phyloP scores from a whole-genome alignment of 495 filamentous ascomycete genomes.

The Stereocaulon alpinum region DNA sequence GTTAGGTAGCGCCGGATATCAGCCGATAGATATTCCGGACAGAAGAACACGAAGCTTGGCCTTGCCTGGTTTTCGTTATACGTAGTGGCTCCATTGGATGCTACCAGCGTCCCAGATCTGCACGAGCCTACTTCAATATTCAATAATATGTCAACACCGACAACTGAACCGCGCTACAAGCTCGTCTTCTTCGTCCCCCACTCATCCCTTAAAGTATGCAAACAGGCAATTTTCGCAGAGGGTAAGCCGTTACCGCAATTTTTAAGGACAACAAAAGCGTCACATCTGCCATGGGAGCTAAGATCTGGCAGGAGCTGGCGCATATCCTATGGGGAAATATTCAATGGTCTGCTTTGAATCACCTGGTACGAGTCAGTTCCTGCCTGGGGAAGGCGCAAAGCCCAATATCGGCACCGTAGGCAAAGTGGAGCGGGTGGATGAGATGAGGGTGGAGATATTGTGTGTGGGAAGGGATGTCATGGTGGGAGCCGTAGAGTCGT shows the following conservation, averaged over 20 bases:
- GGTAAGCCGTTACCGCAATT: slow-evolving; percentile 1
- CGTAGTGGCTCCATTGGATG: too few relatives aligned
- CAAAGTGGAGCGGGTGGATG: slow-evolving; percentile 37
- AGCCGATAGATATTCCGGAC: too few relatives aligned
- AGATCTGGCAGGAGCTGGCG: slow-evolving; percentile 29
- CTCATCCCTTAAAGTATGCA: slow-evolving; percentile 32
- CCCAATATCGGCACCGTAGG: slow-evolving; percentile 35
- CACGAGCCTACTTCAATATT: neutral
- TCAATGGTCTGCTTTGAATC: slow-evolving; percentile 34
- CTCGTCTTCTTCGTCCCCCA: slow-evolving; percentile 40
- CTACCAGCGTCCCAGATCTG: neutral
- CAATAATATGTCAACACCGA: slow-evolving; percentile 14
- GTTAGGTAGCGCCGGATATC: too few relatives aligned
- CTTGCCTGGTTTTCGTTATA: too few relatives aligned
- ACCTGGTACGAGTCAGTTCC: slow-evolving; percentile 33
- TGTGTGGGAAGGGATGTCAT: slow-evolving; percentile 41
- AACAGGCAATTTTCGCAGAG: slow-evolving; percentile 37
- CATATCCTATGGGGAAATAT: slow-evolving; percentile 37
- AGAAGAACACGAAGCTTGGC: too few relatives aligned
- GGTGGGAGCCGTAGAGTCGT: slow-evolving; percentile 33
- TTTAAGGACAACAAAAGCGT: neutral
- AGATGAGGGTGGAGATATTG: slow-evolving; percentile 43
- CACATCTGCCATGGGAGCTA: neutral
- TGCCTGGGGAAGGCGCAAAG: slow-evolving; percentile 31
- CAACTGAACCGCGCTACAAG: slow-evolving; percentile 32